phyloP scores from a whole-genome alignment of 2,329 filamentous ascomycete species.

The Trichoderma sp. region DNA sequence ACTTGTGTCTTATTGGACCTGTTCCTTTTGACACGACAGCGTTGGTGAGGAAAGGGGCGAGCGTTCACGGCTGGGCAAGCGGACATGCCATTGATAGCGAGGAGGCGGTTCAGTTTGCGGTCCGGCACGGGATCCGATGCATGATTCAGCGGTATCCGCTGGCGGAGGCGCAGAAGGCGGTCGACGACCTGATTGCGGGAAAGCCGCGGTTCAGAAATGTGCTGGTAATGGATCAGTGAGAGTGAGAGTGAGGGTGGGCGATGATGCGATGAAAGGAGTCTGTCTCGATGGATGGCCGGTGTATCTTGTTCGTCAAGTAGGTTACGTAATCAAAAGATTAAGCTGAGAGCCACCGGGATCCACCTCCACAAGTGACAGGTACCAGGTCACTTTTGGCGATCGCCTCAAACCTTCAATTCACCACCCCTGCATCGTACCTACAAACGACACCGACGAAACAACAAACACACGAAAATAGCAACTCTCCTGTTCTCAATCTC shows the following conservation, averaged over 20 bases:
- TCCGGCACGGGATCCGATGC: constrained; percentile 63
- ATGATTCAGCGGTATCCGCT: constrained; percentile 67
- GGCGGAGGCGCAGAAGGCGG: constrained; percentile 50
- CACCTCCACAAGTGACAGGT: no score
- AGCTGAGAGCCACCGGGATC: no score
- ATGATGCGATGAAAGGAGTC: constrained; percentile 29
- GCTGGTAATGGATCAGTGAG: constrained; percentile 42
- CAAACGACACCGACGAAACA: no score
- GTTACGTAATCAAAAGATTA: no score
- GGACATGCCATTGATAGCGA: constrained; percentile 65
- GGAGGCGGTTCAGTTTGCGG: constrained; percentile 68
- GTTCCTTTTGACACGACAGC: constrained; percentile 48
- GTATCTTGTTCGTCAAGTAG: not conserved
- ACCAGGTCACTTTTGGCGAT: no score
- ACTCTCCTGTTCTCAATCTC: not conserved
- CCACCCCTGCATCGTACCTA: no score
- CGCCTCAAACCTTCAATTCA: no score
- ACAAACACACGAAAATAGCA: no score
- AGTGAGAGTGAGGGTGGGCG: constrained; percentile 39
- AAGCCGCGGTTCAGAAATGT: constrained; percentile 52
- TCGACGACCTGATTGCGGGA: constrained; percentile 46
- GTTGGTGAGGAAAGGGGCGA: constrained; percentile 55
- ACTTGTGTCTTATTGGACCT: constrained; percentile 55
- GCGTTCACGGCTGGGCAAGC: constrained; percentile 64
- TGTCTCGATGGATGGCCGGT: not conserved